These are phyloP conservation scores for Metroxylon sagu DNA, from an alignment of 176 grass and related monocot species.

Conservation along the genomic window DNA sequence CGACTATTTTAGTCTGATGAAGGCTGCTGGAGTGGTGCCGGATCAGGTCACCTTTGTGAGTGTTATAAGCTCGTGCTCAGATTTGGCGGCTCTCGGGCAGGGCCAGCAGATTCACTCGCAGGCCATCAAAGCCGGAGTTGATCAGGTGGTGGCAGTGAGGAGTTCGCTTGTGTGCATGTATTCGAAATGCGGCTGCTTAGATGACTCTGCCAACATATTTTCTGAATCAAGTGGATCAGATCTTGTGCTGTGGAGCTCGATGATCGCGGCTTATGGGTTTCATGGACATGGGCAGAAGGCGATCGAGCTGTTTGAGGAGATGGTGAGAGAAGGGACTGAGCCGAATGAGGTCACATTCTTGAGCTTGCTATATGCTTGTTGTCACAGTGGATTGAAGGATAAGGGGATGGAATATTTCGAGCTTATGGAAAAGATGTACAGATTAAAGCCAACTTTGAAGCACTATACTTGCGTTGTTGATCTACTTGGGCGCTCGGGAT, in stretches of 20 bases:
- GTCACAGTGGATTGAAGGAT: slow-evolving; percentile 61
- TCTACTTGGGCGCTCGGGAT: slow-evolving; percentile 53
- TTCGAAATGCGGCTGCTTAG: slow-evolving; percentile 51
- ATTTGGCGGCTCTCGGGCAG: slow-evolving; percentile 53
- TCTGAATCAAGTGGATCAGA: slow-evolving; percentile 29
- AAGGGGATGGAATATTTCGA: slow-evolving; percentile 39
- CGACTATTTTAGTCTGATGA: slow-evolving; percentile 54
- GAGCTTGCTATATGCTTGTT: slow-evolving; percentile 67
- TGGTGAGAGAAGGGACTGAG: slow-evolving; percentile 22
- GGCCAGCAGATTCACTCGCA: slow-evolving; percentile 49
- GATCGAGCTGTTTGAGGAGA: slow-evolving; percentile 43
- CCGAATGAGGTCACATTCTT: slow-evolving; percentile 65
- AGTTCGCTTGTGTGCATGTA: slow-evolving; percentile 65
- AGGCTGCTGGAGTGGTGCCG: slow-evolving; percentile 28
- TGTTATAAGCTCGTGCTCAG: slow-evolving; percentile 40
- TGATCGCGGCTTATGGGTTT: slow-evolving; percentile 58
- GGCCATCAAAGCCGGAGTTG: slow-evolving; percentile 33
- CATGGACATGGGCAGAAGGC: slow-evolving; percentile 48
- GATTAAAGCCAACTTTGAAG: slow-evolving; percentile 36
- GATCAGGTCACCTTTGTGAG: slow-evolving; percentile 47
- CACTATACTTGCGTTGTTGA: slow-evolving; percentile 65
- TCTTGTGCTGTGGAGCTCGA: slow-evolving; percentile 43
- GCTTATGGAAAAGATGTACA: slow-evolving; percentile 46
- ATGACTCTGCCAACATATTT: slow-evolving; percentile 33
- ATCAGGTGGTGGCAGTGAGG: slow-evolving; percentile 29